Conservation (phyloP, 192 early-diverging fungal genomes). For the Linderina pennispora region DNA sequence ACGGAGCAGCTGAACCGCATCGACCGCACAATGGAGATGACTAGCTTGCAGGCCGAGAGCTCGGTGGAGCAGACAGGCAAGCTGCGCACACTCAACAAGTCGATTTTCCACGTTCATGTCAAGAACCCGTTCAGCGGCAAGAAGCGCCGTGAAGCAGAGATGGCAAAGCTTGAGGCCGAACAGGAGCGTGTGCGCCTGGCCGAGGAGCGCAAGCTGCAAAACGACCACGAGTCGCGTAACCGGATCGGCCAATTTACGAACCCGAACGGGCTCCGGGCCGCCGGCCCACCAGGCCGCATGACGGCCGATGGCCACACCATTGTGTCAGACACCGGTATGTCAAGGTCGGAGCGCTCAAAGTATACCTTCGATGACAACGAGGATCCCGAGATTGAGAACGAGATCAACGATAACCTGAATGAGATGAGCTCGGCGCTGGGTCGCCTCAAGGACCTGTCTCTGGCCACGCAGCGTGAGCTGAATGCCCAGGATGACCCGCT, state of each 20-base stretch:
- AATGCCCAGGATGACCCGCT: slow-evolving; percentile 56
- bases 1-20: slow-evolving; percentile 44
- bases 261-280: slow-evolving; percentile 7
- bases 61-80: slow-evolving; percentile 29
- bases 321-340: slow-evolving; percentile 16
- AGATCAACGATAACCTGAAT: slow-evolving; percentile 65
- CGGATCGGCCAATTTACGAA: slow-evolving; percentile 49
- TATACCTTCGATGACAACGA: slow-evolving; percentile 70
- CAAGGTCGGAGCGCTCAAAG: slow-evolving; percentile 46
- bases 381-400: slow-evolving; percentile 59
- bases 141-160: slow-evolving; percentile 53
- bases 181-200: slow-evolving; percentile 22
- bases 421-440: slow-evolving; percentile 47
- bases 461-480: slow-evolving; percentile 54
- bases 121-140: slow-evolving; percentile 63
- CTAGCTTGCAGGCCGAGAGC: slow-evolving; percentile 27
- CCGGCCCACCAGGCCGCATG: slow-evolving; percentile 23
- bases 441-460: slow-evolving; percentile 55
- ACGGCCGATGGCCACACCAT: slow-evolving; percentile 47
- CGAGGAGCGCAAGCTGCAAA: slow-evolving; percentile 47
- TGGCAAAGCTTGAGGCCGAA: slow-evolving; percentile 48
- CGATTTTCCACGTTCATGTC: slow-evolving; percentile 65
- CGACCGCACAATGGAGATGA: slow-evolving; percentile 61
- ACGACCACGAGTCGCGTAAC: slow-evolving; percentile 54
- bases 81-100: slow-evolving; percentile 57